Evolutionary conservation across 768 basidiomycete genomes (phyloP).

Genomic region (Calvatia gigantea): DNA sequence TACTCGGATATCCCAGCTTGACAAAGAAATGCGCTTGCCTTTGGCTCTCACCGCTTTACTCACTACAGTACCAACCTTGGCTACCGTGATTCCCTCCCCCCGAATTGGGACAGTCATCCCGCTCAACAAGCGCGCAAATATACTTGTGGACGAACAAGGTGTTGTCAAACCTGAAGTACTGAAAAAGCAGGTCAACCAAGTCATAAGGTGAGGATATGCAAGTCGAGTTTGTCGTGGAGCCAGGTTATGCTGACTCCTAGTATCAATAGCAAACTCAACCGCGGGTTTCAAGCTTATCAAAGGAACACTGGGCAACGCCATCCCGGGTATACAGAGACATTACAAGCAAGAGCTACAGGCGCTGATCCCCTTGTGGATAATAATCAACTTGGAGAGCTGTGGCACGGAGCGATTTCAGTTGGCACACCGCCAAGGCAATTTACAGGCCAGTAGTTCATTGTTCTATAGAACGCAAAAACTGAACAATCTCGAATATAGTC

Average conservation of each 20-base stretch:
- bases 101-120: slow-evolving; percentile 20
- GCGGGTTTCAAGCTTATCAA: slow-evolving; percentile 40
- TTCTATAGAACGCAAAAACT: background rate
- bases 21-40: slow-evolving; percentile 5
- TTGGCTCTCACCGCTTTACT: slow-evolving; percentile 5
- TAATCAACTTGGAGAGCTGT: slow-evolving; percentile 34
- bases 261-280: slow-evolving; percentile 35
- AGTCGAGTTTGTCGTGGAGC: background rate
- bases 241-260: background rate
- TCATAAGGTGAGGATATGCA: slow-evolving; percentile 18
- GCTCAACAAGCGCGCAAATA: slow-evolving; percentile 23
- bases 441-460: slow-evolving; percentile 28
- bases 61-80: slow-evolving; percentile 8
- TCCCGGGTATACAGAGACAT: slow-evolving; percentile 20
- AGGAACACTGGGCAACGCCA: slow-evolving; percentile 40
- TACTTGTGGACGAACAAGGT: slow-evolving; percentile 20
- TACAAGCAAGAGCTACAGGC: slow-evolving; percentile 26
- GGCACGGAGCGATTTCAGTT: slow-evolving; percentile 43
- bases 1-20: background rate
- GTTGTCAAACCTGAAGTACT: slow-evolving; percentile 21
- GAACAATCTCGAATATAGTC: slow-evolving; percentile 26
- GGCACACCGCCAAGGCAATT: slow-evolving; percentile 44
- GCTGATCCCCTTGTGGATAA: slow-evolving; percentile 30
- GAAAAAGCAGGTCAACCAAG: slow-evolving; percentile 19
- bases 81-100: slow-evolving; percentile 14